A percentile compares a stretch with the other conserved stretches of the same genome.
Conservation (phyloP, 2,329 filamentous ascomycete species). For the Talaromyces sp. region DNA sequence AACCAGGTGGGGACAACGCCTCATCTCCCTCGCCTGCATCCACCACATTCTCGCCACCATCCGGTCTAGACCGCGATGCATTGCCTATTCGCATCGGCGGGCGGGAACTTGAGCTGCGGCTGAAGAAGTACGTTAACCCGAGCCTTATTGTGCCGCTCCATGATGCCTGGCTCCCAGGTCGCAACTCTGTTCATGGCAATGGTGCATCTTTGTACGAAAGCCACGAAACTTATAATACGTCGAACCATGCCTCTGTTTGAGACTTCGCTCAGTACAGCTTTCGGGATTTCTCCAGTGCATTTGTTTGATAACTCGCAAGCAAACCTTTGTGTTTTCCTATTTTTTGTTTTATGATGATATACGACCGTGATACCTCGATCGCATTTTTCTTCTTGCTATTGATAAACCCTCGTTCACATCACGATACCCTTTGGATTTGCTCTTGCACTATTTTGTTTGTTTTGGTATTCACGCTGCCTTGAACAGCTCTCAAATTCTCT, state of each 20-base stretch:
- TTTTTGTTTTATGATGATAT: slow-evolving; percentile 17
- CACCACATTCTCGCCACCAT: slow-evolving; percentile 41
- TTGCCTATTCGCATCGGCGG: slow-evolving; percentile 45
- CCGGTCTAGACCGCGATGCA: slow-evolving; percentile 47
- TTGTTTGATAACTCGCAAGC: neutral
- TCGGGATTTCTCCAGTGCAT: slow-evolving; percentile 1
- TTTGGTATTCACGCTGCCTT: neutral
- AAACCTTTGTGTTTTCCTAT: neutral
- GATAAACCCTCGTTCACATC: slow-evolving; percentile 4
- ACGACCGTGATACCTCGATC: slow-evolving; percentile 26
- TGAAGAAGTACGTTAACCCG: slow-evolving; percentile 53
- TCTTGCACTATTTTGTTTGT: neutral
- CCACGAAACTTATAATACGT: slow-evolving; percentile 15
- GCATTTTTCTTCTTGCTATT: slow-evolving; percentile 7
- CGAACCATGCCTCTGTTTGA: neutral
- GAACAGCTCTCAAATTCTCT: neutral
- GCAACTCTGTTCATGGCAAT: slow-evolving; percentile 17
- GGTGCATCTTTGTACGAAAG: slow-evolving; percentile 20
- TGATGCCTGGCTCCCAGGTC: slow-evolving; percentile 47
- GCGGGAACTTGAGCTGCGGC: slow-evolving; percentile 40
- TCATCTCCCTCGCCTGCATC: slow-evolving; percentile 41
- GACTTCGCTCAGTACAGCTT: neutral
- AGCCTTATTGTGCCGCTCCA: slow-evolving; percentile 49
- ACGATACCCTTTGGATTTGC: neutral
- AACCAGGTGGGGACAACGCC: slow-evolving; percentile 47